These are phyloP conservation scores for Volutella citrinella DNA, from an alignment of 2,329 filamentous ascomycete species.

Conservation along the genomic window DNA sequence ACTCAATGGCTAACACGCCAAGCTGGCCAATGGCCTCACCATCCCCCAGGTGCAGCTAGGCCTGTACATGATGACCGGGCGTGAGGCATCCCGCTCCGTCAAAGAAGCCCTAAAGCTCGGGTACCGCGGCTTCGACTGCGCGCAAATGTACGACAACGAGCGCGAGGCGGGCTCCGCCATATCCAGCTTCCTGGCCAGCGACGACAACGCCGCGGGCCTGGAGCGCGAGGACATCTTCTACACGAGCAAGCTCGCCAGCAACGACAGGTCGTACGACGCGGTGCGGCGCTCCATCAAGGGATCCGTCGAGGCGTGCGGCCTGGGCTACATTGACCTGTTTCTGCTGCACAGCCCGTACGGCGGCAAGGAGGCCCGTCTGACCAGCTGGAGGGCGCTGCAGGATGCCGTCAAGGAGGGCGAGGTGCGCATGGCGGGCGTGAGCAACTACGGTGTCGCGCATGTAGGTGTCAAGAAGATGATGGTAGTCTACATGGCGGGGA, in stretches of 20 bases:
- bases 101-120: constrained; percentile 52
- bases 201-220: constrained; percentile 47
- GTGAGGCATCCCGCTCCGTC: constrained; percentile 57
- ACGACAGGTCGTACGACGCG: constrained; percentile 60
- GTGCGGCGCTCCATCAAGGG: constrained; percentile 64
- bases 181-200: constrained; percentile 48
- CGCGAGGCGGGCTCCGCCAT: constrained; percentile 66
- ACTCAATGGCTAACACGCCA: too few relatives aligned
- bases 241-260: constrained; percentile 73
- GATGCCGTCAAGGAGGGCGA: constrained; percentile 73
- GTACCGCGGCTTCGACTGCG: constrained; percentile 51
- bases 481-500: fast-evolving
- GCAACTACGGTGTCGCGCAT: constrained; percentile 75
- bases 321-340: constrained; percentile 78
- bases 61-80: constrained; percentile 67
- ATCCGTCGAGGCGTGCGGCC: constrained; percentile 61
- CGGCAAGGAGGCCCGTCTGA: constrained; percentile 62
- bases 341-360: constrained; percentile 78
- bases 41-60: constrained; percentile 74
- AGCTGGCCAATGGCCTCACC: constrained; percentile 61
- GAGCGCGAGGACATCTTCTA: constrained; percentile 72
- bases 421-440: constrained; percentile 69
- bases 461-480: constrained; percentile 38
- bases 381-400: constrained; percentile 74
- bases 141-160: constrained; percentile 66